These are phyloP conservation scores for Xylariales sp. DNA, from an alignment of 2,329 filamentous ascomycete genomes.

Conservation along the genomic window DNA sequence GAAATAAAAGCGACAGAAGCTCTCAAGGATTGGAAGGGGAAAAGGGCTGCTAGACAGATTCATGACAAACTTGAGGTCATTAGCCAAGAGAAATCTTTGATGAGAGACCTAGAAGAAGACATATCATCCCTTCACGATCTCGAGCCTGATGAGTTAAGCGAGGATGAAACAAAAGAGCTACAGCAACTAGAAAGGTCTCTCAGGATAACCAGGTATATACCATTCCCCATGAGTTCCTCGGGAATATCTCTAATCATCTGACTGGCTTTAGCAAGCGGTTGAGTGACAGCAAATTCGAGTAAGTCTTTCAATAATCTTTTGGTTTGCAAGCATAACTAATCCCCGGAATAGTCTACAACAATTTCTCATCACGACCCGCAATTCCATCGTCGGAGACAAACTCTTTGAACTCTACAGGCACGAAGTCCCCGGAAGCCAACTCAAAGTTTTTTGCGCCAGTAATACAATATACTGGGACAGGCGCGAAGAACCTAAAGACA, in stretches of 20 bases:
- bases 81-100: background rate
- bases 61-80: slow-evolving; percentile 5
- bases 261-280: background rate
- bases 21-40: slow-evolving; percentile 12
- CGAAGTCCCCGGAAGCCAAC: slow-evolving; percentile 38
- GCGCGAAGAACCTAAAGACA: slow-evolving; percentile 44
- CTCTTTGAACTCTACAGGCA: slow-evolving; percentile 49
- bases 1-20: slow-evolving; percentile 45
- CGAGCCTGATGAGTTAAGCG: background rate
- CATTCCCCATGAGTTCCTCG: too few species aligned
- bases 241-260: slow-evolving; percentile 2
- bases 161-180: slow-evolving; percentile 18
- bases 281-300: slow-evolving; percentile 29
- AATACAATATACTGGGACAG: slow-evolving; percentile 57
- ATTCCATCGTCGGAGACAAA: slow-evolving; percentile 48
- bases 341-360: slow-evolving; percentile 23
- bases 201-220: slow-evolving; percentile 19
- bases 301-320: background rate
- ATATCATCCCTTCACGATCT: background rate
- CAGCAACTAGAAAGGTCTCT: background rate
- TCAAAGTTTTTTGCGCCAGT: slow-evolving; percentile 59
- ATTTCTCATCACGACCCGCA: slow-evolving; percentile 55
- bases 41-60: slow-evolving; percentile 11
- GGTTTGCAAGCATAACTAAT: background rate
- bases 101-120: slow-evolving; percentile 1